Evolutionary conservation across 148 eudicot species (phyloP).

Genomic region (Suaeda aralocaspica): DNA sequence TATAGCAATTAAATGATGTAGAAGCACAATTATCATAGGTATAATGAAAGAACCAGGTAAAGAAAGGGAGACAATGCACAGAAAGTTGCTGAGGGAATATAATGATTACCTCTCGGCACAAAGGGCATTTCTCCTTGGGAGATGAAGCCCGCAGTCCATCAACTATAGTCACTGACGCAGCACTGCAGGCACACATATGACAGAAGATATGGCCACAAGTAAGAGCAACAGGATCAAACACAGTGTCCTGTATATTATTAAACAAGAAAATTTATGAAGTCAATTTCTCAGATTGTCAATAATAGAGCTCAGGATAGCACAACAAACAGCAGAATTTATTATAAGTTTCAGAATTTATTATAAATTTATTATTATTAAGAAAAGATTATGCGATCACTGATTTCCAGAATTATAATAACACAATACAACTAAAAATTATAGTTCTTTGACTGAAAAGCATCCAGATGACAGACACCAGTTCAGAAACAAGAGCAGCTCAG

Average conservation of each 20-base stretch:
- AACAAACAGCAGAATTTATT: too few relatives aligned
- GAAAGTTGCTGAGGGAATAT: neutral
- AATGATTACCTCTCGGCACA: constrained; percentile 68
- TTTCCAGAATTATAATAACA: too few relatives aligned
- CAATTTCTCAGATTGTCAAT: neutral
- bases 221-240: constrained; percentile 83
- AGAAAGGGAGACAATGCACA: neutral
- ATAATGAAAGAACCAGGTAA: neutral
- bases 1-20: neutral
- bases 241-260: constrained; percentile 54
- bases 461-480: too few relatives aligned
- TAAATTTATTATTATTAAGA: too few relatives aligned
- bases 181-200: constrained; percentile 80
- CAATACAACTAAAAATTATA: too few relatives aligned
- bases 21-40: neutral
- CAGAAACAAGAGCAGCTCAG: too few relatives aligned
- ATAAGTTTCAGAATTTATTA: too few relatives aligned
- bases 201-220: constrained; percentile 88
- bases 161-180: constrained; percentile 80
- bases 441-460: too few relatives aligned
- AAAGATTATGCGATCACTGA: too few relatives aligned
- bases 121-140: constrained; percentile 67
- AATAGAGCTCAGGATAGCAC: too few relatives aligned
- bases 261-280: neutral
- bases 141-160: constrained; percentile 67